phyloP scores from a whole-genome alignment of 108 stramenopile genomes.

The Cyclotella cryptica region DNA sequence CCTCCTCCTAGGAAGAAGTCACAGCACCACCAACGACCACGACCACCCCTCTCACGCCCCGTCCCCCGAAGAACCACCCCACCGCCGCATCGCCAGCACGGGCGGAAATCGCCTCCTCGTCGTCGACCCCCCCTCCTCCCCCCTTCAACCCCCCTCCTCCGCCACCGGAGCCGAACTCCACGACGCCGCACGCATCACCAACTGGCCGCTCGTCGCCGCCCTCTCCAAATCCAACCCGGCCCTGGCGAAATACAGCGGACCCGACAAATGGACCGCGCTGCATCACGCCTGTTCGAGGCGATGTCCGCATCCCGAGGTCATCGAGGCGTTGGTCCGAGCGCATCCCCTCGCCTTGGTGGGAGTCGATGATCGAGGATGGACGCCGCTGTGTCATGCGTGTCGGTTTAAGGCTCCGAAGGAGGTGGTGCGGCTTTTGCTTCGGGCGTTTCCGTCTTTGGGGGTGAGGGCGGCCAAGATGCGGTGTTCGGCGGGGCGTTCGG shows the following conservation, averaged over 20 bases:
- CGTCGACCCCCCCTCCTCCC: background rate
- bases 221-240: constrained; percentile 40
- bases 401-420: constrained; percentile 78
- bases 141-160: background rate
- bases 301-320: constrained; percentile 72
- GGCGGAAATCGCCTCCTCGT: constrained; percentile 15
- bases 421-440: constrained; percentile 65
- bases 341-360: constrained; percentile 70
- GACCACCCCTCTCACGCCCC: background rate
- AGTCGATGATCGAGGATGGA: constrained; percentile 76
- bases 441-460: constrained; percentile 58
- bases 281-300: constrained; percentile 81
- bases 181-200: constrained; percentile 75
- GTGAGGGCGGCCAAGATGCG: constrained; percentile 51
- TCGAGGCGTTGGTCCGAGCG: constrained; percentile 65
- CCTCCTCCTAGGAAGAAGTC: background rate
- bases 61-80: background rate
- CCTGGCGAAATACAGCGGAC: constrained; percentile 62
- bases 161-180: constrained; percentile 58
- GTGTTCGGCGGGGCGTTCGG: constrained; percentile 63
- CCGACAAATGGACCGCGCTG: constrained; percentile 77
- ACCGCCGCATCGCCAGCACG: constrained; percentile 31
- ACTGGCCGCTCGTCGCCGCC: constrained; percentile 54
- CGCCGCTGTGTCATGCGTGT: constrained; percentile 78
- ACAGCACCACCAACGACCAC: background rate